phyloP scores from a whole-genome alignment of 352 stramenopile species.

The Pythium sukuiense region DNA sequence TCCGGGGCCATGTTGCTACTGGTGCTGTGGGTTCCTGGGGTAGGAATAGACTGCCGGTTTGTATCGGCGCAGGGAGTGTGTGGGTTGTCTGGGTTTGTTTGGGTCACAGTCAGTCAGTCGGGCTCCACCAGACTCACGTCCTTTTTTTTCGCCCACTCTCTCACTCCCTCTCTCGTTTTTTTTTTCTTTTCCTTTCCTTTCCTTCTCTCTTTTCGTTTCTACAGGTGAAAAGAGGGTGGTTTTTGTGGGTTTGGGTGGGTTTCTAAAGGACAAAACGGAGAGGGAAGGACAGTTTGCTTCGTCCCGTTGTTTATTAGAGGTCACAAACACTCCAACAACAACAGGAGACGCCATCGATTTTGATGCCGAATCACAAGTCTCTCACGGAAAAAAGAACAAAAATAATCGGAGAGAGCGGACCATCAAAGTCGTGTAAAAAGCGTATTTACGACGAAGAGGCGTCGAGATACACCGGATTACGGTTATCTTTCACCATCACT shows the following conservation, averaged over 20 bases:
- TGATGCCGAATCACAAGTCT: neutral
- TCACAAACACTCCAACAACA: too few relatives aligned
- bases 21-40: constrained; percentile 18
- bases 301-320: constrained; percentile 3
- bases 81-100: constrained; percentile 9
- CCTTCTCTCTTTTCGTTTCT: constrained; percentile 3
- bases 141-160: constrained; percentile 16
- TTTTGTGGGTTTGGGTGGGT: too few relatives aligned
- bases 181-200: constrained; percentile 15
- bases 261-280: too few relatives aligned
- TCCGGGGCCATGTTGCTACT: constrained; percentile 19
- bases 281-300: neutral
- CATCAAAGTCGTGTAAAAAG: constrained; percentile 8
- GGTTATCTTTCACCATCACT: neutral
- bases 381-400: constrained; percentile 2
- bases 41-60: neutral
- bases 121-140: constrained; percentile 19
- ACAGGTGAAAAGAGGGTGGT: neutral
- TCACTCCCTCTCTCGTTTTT: constrained; percentile 17
- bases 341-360: neutral
- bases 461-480: neutral
- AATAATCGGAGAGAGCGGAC: constrained; percentile 6
- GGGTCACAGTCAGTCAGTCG: constrained; percentile 11
- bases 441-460: neutral
- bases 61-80: constrained; percentile 2